Base-by-base conservation (phyloP, 768 basidiomycete species). In the Tulasnella sp. region DNA sequence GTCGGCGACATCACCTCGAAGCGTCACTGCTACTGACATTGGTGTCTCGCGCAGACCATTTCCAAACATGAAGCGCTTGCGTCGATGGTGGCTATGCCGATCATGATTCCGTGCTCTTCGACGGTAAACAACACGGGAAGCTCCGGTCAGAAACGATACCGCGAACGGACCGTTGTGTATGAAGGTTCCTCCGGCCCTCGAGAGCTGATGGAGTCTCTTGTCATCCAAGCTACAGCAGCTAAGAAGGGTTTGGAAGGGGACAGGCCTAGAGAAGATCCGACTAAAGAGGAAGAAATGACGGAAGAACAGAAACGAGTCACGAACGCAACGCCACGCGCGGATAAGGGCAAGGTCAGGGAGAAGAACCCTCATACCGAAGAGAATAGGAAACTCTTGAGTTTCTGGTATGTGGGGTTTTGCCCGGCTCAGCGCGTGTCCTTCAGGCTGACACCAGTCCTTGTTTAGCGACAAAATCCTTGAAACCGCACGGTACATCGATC, bases 51-150 rank as follows among this genome's bases (percentile, higher is more conserved):
- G 2, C 78, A 98, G 96, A 95, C 93, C 0, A 92, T 98, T 70
- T 96, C 95, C 7, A 91, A 91, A 81, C 96, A 98, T 80, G 96
- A 97, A 86, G 92, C 94, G 6, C 85, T 98, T 55, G 94, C 94
- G 20, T 94, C 93, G 79, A 96, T 96, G 92, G 94, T 97, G 90
- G 95, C 94, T 1, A 97, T 96, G 94, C 95, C 95, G 7, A 94
- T 94, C 82, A 96, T 96, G 95, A 90, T 91, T n/a, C 89, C 90
- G 26, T 86, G 88, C 5, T 91, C 91, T 26, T 88, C 90, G 74
- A 85, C 87, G 7, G 85, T 90, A n/a, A 86, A 86, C 4, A 85
- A 89, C n/a, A 86, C 84, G 74, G 84, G 85, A 70, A 86, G 85
- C 79, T 84, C 77, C 23, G 77, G 78, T 40, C 81, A 82, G 75